Evolutionary conservation across 2,329 filamentous ascomycete species (phyloP).

Genomic region (Penicillium sclerotiorum): DNA sequence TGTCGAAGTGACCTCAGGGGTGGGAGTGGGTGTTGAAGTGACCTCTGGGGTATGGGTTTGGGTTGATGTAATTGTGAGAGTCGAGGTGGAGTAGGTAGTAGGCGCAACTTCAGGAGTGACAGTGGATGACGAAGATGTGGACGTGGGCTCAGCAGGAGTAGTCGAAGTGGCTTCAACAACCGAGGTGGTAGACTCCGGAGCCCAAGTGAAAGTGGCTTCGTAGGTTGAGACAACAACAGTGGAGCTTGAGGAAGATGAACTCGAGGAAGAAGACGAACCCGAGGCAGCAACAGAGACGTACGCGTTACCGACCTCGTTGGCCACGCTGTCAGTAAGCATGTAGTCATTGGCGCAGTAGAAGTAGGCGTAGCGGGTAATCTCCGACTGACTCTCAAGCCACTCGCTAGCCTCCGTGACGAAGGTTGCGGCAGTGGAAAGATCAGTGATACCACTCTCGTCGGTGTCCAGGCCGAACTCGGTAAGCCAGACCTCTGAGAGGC

Average conservation of each 20-base stretch:
- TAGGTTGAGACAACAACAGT: neutral
- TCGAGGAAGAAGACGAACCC: neutral
- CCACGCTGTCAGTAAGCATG: constrained; percentile 29
- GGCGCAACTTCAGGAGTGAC: neutral
- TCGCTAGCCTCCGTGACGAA: constrained; percentile 44
- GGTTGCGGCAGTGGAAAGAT: constrained; percentile 25
- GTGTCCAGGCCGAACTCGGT: constrained; percentile 47
- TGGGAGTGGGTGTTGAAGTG: too few relatives aligned
- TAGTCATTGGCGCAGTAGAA: constrained; percentile 41
- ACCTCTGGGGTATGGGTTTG: neutral
- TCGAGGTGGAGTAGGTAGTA: neutral
- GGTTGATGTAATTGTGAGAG: neutral
- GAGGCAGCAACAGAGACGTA: constrained; percentile 24
- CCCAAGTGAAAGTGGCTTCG: neutral
- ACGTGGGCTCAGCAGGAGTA: neutral
- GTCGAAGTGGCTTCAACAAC: neutral
- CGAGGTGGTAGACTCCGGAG: neutral
- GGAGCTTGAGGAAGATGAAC: neutral
- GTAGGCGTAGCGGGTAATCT: constrained; percentile 48
- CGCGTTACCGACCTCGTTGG: constrained; percentile 34
- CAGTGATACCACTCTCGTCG: constrained; percentile 26
- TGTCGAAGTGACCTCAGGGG: neutral
- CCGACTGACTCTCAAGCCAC: constrained; percentile 42
- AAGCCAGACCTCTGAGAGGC: constrained; percentile 48
- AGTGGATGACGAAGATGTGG: neutral